A percentile compares a stretch with the other conserved stretches of the same genome.
phyloP scores from a whole-genome alignment of 352 stramenopile genomes.

The Globisporangium okanoganense region DNA sequence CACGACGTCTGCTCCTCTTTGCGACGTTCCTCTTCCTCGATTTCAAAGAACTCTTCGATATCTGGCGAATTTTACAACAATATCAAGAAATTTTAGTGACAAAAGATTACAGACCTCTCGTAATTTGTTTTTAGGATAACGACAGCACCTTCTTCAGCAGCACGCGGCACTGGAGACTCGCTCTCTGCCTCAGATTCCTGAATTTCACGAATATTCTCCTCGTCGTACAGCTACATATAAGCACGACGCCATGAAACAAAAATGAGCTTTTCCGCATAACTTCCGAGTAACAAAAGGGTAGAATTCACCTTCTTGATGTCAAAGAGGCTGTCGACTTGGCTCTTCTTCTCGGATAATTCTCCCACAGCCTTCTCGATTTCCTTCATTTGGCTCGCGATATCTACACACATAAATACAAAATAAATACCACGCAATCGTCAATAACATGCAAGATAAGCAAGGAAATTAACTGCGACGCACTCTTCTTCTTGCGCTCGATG shows the following conservation, averaged over 20 bases:
- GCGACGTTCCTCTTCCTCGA: conserved; percentile 71
- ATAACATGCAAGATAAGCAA: not conserved
- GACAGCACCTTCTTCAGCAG: conserved; percentile 54
- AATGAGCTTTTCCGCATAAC: not conserved
- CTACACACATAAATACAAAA: conserved; percentile 19
- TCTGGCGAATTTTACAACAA: conserved; percentile 28
- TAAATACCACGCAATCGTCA: not conserved
- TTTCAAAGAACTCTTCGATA: conserved; percentile 77
- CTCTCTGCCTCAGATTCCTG: conserved; percentile 81
- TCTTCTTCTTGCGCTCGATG: conserved; percentile 76
- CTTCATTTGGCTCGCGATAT: conserved; percentile 46
- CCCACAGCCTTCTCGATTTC: conserved; percentile 41
- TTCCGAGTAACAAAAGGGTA: no score
- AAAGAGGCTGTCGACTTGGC: conserved; percentile 55
- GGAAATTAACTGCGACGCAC: conserved; percentile 22
- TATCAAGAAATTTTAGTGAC: not conserved
- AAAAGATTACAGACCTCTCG: no score
- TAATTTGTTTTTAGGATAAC: not conserved
- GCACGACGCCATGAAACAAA: not conserved
- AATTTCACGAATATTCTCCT: conserved; percentile 84
- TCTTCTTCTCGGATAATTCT: conserved; percentile 56
- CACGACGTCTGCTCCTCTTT: conserved; percentile 53
- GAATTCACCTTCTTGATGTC: conserved; percentile 60
- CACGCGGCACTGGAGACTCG: conserved; percentile 34
- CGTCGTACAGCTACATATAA: conserved; percentile 57